phyloP scores from a whole-genome alignment of 257 asterid genomes.

The Forsythia viridissima region DNA sequence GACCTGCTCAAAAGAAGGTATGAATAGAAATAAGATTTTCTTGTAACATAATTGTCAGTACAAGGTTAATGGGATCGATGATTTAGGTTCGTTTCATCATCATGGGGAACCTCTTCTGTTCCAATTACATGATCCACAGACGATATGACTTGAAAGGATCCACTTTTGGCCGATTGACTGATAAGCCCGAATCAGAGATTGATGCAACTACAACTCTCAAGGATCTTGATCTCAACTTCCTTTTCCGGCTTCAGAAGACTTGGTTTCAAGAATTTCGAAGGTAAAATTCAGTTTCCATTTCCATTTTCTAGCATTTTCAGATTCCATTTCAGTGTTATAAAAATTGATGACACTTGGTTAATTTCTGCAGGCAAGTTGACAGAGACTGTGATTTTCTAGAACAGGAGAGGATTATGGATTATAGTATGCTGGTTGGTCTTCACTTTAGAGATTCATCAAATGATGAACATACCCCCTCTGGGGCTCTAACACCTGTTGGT shows the following conservation, averaged over 20 bases:
- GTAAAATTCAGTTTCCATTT: constrained; percentile 29
- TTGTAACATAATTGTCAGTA: neutral
- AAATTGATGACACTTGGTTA: neutral
- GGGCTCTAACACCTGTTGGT: constrained; percentile 43
- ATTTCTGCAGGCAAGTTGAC: constrained; percentile 64
- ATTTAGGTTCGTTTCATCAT: constrained; percentile 79
- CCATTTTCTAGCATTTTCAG: neutral
- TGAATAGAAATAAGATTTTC: neutral
- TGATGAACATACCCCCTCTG: constrained; percentile 42
- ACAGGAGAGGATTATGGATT: constrained; percentile 78
- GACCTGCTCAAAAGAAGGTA: constrained; percentile 76
- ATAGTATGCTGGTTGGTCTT: constrained; percentile 75
- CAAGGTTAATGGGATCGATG: constrained; percentile 15
- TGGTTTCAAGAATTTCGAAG: constrained; percentile 91
- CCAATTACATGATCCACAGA: constrained; percentile 69
- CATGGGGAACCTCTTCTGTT: constrained; percentile 86
- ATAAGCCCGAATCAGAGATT: constrained; percentile 83
- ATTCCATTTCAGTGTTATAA: neutral
- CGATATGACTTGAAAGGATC: constrained; percentile 93
- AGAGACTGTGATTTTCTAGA: constrained; percentile 76
- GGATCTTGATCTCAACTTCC: constrained; percentile 88
- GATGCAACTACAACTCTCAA: constrained; percentile 88
- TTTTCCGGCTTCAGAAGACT: constrained; percentile 70
- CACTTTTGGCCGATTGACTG: constrained; percentile 83
- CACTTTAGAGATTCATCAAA: constrained; percentile 53